Evolutionary conservation across 441 rosid genomes (phyloP).

Genomic region (Capsella rubella): DNA sequence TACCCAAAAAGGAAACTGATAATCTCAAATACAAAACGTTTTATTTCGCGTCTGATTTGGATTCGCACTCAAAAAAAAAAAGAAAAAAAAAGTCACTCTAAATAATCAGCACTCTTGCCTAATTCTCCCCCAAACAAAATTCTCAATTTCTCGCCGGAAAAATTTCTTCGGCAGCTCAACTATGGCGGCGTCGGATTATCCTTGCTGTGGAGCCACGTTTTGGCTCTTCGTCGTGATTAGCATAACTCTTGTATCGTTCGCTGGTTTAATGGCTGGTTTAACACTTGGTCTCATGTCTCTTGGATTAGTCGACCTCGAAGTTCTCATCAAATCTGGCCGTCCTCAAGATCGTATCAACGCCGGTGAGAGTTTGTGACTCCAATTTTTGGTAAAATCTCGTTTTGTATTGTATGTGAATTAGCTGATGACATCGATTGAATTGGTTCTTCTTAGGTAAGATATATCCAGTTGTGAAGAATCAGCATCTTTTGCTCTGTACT

Average conservation of each 20-base stretch:
- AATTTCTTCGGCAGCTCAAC: not conserved
- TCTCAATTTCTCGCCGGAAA: not conserved
- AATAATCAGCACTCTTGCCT: not conserved
- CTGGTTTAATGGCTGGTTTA: constrained; percentile 97
- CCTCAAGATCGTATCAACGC: constrained; percentile 89
- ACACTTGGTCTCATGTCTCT: constrained; percentile 97
- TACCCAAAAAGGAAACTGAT: not conserved
- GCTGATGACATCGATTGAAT: too few species aligned
- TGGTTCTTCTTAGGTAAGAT: constrained; percentile 61
- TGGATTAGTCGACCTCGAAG: constrained; percentile 95
- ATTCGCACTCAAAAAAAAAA: not conserved
- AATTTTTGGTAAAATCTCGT: too few species aligned
- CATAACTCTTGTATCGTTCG: constrained; percentile 73
- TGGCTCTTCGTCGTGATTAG: constrained; percentile 53
- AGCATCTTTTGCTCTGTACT: constrained; percentile 89
- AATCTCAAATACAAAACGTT: not conserved
- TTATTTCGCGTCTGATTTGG: not conserved
- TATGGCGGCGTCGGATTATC: constrained; percentile 43
- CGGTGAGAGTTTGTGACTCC: constrained; percentile 44
- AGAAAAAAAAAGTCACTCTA: not conserved
- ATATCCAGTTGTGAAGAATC: constrained; percentile 92
- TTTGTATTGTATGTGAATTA: too few species aligned
- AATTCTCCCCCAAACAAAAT: not conserved
- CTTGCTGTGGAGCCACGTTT: constrained; percentile 64
- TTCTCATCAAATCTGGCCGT: constrained; percentile 90